Evolutionary conservation across 495 filamentous ascomycete species (phyloP).

Genomic region (Trichoderma erinaceum): DNA sequence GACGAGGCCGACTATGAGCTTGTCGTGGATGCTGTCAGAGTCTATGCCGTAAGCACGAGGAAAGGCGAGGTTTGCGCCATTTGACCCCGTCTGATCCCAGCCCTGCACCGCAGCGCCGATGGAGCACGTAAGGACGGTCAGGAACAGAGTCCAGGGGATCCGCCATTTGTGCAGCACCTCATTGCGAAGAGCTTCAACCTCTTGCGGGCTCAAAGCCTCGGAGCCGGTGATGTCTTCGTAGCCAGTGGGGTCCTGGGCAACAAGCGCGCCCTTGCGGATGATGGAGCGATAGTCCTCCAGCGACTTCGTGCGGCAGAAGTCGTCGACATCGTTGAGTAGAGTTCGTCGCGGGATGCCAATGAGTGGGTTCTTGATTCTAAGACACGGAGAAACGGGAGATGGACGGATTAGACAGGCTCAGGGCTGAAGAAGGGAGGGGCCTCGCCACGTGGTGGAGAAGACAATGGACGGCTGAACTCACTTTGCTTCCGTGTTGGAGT

Average conservation of each 20-base stretch:
- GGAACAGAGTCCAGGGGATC: constrained; percentile 51
- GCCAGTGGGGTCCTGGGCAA: constrained; percentile 53
- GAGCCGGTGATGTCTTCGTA: constrained; percentile 46
- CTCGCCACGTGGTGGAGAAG: neutral
- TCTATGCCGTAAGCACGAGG: constrained; percentile 41
- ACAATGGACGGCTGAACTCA: constrained; percentile 19
- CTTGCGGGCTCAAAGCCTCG: constrained; percentile 48
- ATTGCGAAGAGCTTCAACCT: constrained; percentile 46
- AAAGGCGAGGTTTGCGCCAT: constrained; percentile 69
- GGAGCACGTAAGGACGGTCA: constrained; percentile 64
- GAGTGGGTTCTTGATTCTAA: constrained; percentile 47
- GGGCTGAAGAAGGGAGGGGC: constrained; percentile 3
- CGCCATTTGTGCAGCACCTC: constrained; percentile 63
- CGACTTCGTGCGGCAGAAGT: constrained; percentile 47
- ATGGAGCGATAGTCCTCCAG: constrained; percentile 44
- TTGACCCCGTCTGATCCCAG: constrained; percentile 69
- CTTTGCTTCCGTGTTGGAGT: constrained; percentile 42
- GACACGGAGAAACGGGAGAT: neutral
- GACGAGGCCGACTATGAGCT: constrained; percentile 44
- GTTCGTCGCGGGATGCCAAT: constrained; percentile 44
- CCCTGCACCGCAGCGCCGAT: constrained; percentile 70
- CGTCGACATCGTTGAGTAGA: constrained; percentile 51
- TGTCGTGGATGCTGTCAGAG: constrained; percentile 41
- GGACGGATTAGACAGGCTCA: neutral
- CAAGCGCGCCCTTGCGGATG: constrained; percentile 56